These are phyloP conservation scores for Yarrowia alimentaria DNA, from an alignment of 805 yeast species.

Conservation along the genomic window DNA sequence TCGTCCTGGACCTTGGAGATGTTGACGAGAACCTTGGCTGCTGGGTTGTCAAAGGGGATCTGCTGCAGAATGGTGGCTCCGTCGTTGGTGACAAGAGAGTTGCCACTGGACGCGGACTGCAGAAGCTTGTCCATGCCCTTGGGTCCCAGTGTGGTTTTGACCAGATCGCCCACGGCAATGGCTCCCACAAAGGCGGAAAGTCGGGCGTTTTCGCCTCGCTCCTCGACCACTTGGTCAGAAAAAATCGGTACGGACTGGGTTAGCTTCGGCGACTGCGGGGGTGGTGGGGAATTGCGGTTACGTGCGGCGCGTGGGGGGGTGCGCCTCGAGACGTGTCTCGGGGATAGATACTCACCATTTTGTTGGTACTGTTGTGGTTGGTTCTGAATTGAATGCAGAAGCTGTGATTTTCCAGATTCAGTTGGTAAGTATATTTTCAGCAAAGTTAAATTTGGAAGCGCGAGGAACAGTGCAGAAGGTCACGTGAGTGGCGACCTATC, in stretches of 20 bases:
- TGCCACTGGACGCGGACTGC: conserved; percentile 79
- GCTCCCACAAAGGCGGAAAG: conserved; percentile 97
- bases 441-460: conserved; percentile 11
- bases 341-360: conserved; percentile 24
- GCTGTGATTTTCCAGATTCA: too few relatives aligned
- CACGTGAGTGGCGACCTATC: too few relatives aligned
- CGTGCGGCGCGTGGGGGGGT: too few relatives aligned
- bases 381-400: background rate
- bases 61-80: conserved; percentile 96
- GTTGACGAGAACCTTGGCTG: conserved; percentile 93
- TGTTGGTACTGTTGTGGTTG: background rate
- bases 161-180: conserved; percentile 97
- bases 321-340: too few relatives aligned
- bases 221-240: conserved; percentile 97
- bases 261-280: background rate
- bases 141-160: conserved; percentile 92
- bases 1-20: conserved; percentile 95
- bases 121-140: conserved; percentile 97
- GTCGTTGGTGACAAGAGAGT: conserved; percentile 86
- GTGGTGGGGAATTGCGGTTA: too few relatives aligned
- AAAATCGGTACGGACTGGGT: conserved; percentile 80
- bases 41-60: conserved; percentile 95
- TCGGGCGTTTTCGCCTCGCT: conserved; percentile 96
- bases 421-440: conserved; percentile 6
- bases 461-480: background rate